Conservation (phyloP, 1,139 yeast genomes). For the Hanseniaspora gamundiae region DNA sequence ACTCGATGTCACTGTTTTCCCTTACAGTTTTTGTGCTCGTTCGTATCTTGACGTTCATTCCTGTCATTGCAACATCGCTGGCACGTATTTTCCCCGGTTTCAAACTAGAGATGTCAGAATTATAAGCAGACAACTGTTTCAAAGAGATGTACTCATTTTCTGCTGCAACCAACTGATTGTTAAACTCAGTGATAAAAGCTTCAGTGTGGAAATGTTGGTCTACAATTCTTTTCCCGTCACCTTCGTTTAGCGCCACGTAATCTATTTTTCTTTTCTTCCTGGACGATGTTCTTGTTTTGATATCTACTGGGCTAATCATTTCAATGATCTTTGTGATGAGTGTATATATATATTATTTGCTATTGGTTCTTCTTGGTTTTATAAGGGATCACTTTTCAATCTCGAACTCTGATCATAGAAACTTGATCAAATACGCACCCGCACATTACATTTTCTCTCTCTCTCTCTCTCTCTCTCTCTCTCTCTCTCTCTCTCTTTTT, state of each 20-base stretch:
- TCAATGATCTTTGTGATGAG: too few species aligned
- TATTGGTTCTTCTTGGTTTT: too few species aligned
- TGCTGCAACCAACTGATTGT: conserved; percentile 6
- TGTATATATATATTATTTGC: too few species aligned
- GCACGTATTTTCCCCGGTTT: neutral
- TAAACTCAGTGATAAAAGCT: conserved; percentile 17
- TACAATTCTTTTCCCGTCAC: conserved; percentile 50
- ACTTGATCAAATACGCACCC: too few species aligned
- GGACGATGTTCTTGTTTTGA: conserved; percentile 3
- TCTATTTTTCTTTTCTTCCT: conserved; percentile 41
- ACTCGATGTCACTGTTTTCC: conserved; percentile 25
- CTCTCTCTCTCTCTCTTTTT: too few species aligned
- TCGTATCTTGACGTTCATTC: conserved; percentile 35
- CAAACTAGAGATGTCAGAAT: neutral
- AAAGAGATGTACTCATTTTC: conserved; percentile 13
- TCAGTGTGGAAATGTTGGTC: conserved; percentile 52
- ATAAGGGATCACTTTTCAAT: too few species aligned
- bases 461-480: too few species aligned
- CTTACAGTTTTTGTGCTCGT: conserved; percentile 11
- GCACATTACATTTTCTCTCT: too few species aligned
- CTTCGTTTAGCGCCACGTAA: conserved; percentile 70
- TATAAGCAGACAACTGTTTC: conserved; percentile 28
- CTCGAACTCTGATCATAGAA: too few species aligned
- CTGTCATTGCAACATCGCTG: conserved; percentile 21
- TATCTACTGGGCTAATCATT: neutral